A percentile compares a stretch with the other conserved stretches of the same genome.
Conservation (phyloP, 2,329 filamentous ascomycete genomes). For the Aspergillus sclerotialis region DNA sequence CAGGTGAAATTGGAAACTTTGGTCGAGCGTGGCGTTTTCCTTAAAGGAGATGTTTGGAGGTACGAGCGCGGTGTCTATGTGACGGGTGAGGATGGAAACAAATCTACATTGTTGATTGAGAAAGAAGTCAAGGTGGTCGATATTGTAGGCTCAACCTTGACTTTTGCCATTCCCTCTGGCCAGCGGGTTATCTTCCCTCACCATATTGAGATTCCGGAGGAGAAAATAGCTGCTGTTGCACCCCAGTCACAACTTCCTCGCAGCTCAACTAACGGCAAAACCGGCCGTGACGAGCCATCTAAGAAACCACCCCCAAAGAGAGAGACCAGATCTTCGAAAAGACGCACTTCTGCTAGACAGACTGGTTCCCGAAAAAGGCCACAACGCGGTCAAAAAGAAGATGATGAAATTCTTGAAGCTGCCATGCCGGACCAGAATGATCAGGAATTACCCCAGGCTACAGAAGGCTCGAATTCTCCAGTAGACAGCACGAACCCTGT, state of each 20-base stretch:
- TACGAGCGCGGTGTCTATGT: slow-evolving; percentile 21
- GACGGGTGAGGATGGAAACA: background rate
- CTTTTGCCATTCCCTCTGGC: slow-evolving; percentile 34
- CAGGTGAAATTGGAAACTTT: slow-evolving; percentile 33
- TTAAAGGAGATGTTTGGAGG: slow-evolving; percentile 36
- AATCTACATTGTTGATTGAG: slow-evolving; percentile 26
- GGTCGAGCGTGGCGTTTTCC: slow-evolving; percentile 28
- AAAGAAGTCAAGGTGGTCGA: slow-evolving; percentile 36
- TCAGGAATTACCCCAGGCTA: background rate
- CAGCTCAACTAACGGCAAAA: background rate
- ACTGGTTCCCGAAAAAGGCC: slow-evolving; percentile 1
- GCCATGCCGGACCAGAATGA: background rate
- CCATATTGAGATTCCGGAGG: slow-evolving; percentile 2
- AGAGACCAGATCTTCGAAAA: slow-evolving; percentile 6
- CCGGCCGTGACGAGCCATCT: background rate
- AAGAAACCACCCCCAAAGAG: background rate
- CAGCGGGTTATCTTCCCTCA: slow-evolving; percentile 26
- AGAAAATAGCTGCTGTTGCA: background rate
- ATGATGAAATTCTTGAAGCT: background rate
- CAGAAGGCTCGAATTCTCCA: background rate
- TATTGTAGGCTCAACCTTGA: slow-evolving; percentile 25
- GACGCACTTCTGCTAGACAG: slow-evolving; percentile 10
- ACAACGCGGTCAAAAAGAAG: slow-evolving; percentile 1
- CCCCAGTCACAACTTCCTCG: too few relatives aligned
- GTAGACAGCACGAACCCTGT: background rate